Evolutionary conservation across 1,284 basidiomycete species (phyloP).

Genomic region (Neonothopanus nambi): DNA sequence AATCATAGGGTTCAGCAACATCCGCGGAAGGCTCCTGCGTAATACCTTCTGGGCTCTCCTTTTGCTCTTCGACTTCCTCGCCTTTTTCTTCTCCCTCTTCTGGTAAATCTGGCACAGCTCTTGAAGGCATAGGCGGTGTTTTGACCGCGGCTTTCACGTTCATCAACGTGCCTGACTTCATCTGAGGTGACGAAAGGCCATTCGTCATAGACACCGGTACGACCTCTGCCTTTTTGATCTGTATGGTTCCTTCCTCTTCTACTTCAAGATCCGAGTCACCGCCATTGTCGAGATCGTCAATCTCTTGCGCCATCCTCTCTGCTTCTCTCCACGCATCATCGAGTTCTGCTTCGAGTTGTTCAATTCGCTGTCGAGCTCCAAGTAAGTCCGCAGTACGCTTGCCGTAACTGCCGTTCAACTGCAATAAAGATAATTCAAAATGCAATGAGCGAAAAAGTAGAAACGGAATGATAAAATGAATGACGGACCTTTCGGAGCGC

Average conservation of each 20-base stretch:
- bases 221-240: conserved; percentile 46
- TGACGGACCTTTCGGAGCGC: conserved; percentile 63
- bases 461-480: conserved; percentile 5
- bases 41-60: not conserved
- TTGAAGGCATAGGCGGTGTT: conserved; percentile 1
- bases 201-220: conserved; percentile 28
- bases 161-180: conserved; percentile 7
- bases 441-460: conserved; percentile 10
- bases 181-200: conserved; percentile 21
- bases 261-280: conserved; percentile 22
- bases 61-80: too few relatives aligned
- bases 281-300: conserved; percentile 50
- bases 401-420: conserved; percentile 70
- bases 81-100: not conserved
- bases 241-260: conserved; percentile 34
- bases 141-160: not conserved
- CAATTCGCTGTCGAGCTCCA: conserved; percentile 45
- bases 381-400: conserved; percentile 59
- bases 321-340: conserved; percentile 80
- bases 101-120: too few relatives aligned
- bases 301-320: conserved; percentile 66
- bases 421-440: conserved; percentile 4
- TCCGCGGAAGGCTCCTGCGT: too few relatives aligned
- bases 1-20: not conserved
- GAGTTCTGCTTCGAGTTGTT: conserved; percentile 64